A percentile compares a stretch with the other conserved stretches of the same genome.
Evolutionary conservation across 768 basidiomycete species (phyloP).

Genomic region (Cyclocybe cylindracea): DNA sequence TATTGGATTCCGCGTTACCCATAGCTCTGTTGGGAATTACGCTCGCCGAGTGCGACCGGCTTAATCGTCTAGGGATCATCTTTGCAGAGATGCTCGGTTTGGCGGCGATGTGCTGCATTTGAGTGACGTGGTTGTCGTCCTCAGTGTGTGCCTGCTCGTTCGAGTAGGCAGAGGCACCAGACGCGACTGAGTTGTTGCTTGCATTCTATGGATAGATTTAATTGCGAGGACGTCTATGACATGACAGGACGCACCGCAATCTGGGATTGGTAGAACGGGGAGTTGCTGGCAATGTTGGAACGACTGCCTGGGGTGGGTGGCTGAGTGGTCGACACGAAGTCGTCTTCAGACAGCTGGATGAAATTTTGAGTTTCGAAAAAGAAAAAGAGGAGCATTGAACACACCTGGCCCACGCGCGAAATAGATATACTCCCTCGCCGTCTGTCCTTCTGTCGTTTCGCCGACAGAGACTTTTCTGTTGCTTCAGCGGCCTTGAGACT

Average conservation of each 20-base stretch:
- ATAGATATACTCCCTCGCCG: constrained; percentile 57
- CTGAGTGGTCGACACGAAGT: constrained; percentile 19
- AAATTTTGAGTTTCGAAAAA: constrained; percentile 7
- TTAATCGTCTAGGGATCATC: constrained; percentile 47
- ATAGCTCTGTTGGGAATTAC: constrained; percentile 26
- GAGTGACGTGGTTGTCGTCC: constrained; percentile 48
- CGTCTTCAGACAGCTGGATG: constrained; percentile 22
- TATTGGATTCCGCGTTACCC: constrained; percentile 20
- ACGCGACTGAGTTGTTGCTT: constrained; percentile 46
- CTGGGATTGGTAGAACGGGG: constrained; percentile 48
- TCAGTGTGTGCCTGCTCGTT: constrained; percentile 37
- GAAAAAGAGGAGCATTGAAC: constrained; percentile 1
- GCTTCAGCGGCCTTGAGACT: constrained; percentile 13
- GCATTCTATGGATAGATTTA: constrained; percentile 32
- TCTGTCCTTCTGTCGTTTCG: constrained; percentile 32
- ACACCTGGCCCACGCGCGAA: constrained; percentile 62
- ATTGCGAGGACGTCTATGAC: not conserved
- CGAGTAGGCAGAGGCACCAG: constrained; percentile 35
- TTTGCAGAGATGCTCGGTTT: constrained; percentile 43
- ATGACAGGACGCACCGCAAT: constrained; percentile 34
- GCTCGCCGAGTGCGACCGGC: constrained; percentile 40
- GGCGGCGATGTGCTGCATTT: constrained; percentile 47
- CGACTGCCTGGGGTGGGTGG: constrained; percentile 32
- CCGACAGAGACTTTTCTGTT: constrained; percentile 19
- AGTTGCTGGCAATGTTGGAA: constrained; percentile 41